These are phyloP conservation scores for Pholiota conissans DNA, from an alignment of 768 basidiomycete species.

Conservation along the genomic window DNA sequence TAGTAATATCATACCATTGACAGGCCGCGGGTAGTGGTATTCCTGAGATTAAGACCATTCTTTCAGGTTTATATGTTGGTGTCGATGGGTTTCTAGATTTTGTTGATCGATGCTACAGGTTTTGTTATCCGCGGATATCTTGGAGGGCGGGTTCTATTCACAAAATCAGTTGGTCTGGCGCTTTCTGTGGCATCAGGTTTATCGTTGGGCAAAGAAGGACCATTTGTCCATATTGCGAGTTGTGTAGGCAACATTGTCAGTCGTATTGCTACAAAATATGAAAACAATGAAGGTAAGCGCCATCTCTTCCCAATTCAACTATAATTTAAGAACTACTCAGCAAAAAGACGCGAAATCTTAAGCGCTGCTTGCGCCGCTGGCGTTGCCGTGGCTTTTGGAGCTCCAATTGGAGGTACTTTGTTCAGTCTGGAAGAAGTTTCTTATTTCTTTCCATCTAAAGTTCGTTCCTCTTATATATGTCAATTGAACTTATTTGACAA, in stretches of 20 bases:
- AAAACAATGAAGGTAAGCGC: constrained; percentile 84
- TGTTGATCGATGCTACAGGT: constrained; percentile 39
- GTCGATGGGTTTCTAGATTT: background rate
- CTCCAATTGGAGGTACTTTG: constrained; percentile 90
- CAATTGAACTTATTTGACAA: background rate
- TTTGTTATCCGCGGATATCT: constrained; percentile 98
- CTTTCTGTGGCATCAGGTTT: constrained; percentile 92
- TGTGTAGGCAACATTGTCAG: constrained; percentile 94
- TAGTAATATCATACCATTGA: background rate
- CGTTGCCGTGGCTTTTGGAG: constrained; percentile 96
- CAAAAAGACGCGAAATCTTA: constrained; percentile 90
- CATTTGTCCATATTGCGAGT: constrained; percentile 89
- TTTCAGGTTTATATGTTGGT: constrained; percentile 59
- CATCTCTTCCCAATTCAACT: background rate
- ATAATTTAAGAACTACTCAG: constrained; percentile 34
- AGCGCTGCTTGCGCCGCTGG: constrained; percentile 97
- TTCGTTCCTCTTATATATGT: constrained; percentile 21
- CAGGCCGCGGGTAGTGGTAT: constrained; percentile 95
- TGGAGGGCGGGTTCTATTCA: constrained; percentile 84
- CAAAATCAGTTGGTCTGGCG: constrained; percentile 86
- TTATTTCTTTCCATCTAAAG: constrained; percentile 96
- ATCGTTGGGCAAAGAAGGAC: constrained; percentile 70
- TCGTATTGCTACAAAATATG: constrained; percentile 84
- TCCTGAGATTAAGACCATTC: constrained; percentile 94
- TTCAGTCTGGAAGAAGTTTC: constrained; percentile 96